These are phyloP conservation scores for Cladosporium sp. DNA, from an alignment of 2,329 filamentous ascomycete species.

Conservation along the genomic window DNA sequence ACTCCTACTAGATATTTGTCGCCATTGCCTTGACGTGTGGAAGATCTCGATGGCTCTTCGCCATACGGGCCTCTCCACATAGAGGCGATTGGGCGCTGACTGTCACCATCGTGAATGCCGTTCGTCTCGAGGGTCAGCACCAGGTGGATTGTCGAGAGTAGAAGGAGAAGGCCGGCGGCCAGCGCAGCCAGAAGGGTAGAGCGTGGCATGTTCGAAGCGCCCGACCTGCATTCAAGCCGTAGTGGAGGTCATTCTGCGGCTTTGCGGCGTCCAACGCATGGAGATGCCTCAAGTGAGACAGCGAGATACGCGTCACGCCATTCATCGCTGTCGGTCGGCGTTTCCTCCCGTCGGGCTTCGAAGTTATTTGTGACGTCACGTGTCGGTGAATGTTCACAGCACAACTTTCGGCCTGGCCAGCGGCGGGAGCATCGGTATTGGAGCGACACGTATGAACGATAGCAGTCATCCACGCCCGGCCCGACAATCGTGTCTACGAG, in stretches of 20 bases:
- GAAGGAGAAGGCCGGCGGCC: conserved; percentile 16
- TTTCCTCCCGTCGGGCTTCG: too few relatives aligned
- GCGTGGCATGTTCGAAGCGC: conserved; percentile 1
- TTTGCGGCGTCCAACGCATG: background rate
- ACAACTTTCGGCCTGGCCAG: too few relatives aligned
- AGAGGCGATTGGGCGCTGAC: background rate
- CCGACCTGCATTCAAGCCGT: background rate
- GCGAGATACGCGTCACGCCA: too few relatives aligned
- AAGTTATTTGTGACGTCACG: too few relatives aligned
- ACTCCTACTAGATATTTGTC: conserved; percentile 57
- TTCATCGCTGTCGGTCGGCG: too few relatives aligned
- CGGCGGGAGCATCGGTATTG: too few relatives aligned
- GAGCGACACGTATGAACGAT: too few relatives aligned
- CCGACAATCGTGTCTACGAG: too few relatives aligned
- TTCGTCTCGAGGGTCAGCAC: conserved; percentile 5
- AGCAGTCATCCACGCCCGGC: too few relatives aligned
- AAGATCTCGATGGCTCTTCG: background rate
- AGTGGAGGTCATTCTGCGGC: background rate
- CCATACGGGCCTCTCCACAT: background rate
- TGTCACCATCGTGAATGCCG: background rate
- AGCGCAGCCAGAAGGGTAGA: conserved; percentile 9
- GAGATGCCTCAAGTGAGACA: too few relatives aligned
- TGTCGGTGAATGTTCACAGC: too few relatives aligned
- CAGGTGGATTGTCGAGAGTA: conserved; percentile 16
- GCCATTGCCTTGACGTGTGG: conserved; percentile 8